Percentiles rank a stretch among this genome's conserved stretches.
These are phyloP conservation scores for Stylonectria norvegica DNA, from an alignment of 2,329 filamentous ascomycete genomes.

Conservation along the genomic window DNA sequence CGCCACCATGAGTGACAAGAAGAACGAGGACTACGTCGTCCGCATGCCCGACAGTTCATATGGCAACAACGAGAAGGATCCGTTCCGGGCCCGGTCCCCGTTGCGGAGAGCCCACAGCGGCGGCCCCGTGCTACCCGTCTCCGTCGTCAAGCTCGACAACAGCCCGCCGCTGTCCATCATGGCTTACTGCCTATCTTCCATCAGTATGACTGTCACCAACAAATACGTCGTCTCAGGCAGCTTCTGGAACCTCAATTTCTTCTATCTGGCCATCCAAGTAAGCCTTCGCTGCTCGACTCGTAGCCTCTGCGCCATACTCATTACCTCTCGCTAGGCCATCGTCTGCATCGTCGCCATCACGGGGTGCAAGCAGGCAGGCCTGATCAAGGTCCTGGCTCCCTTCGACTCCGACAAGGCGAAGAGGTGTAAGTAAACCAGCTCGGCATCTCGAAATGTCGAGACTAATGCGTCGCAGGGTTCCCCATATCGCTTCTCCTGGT, in stretches of 20 bases:
- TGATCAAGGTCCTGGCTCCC: constrained; percentile 77
- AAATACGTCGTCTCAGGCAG: constrained; percentile 94
- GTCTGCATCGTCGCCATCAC: constrained; percentile 86
- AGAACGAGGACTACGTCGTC: constrained; percentile 77
- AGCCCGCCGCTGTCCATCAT: constrained; percentile 78
- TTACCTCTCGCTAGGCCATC: constrained; percentile 58
- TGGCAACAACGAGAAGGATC: constrained; percentile 49
- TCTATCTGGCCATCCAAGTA: constrained; percentile 91
- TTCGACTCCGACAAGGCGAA: constrained; percentile 88
- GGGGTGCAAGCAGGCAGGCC: constrained; percentile 71
- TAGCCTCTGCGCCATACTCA: neutral
- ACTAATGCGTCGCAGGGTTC: constrained; percentile 64
- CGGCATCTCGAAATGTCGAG: neutral
- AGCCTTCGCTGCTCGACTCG: constrained; percentile 24
- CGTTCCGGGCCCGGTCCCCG: constrained; percentile 40
- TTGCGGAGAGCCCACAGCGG: constrained; percentile 17
- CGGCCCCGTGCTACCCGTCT: constrained; percentile 13
- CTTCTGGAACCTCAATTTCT: constrained; percentile 94
- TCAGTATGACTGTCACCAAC: constrained; percentile 99
- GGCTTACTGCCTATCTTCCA: constrained; percentile 92
- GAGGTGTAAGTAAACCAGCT: constrained; percentile 67
- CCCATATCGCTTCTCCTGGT: constrained; percentile 93
- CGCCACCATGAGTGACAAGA: constrained; percentile 73
- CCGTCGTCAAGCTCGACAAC: constrained; percentile 58
- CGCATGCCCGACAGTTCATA: constrained; percentile 61